Evolutionary conservation across 2,329 filamentous ascomycete genomes (phyloP).

Genomic region (Beauveria asiatica): DNA sequence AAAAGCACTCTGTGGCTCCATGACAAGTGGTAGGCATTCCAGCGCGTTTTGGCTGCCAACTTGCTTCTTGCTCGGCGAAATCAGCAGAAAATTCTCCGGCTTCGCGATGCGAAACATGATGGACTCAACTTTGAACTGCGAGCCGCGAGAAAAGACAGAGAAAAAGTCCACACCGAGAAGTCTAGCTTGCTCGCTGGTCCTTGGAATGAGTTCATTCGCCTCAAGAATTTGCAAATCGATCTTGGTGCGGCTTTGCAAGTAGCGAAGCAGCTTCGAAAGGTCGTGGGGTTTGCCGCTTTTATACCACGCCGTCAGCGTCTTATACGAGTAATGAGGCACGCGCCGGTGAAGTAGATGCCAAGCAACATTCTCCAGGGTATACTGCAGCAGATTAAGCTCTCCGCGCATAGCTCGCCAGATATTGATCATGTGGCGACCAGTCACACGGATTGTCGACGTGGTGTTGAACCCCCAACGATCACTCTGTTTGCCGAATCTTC

Average conservation of each 20-base stretch:
- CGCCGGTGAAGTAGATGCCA: constrained; percentile 84
- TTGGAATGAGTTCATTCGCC: constrained; percentile 75
- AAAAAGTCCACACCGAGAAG: constrained; percentile 94
- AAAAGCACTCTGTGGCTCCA: constrained; percentile 94
- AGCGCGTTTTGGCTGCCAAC: constrained; percentile 90
- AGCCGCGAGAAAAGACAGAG: constrained; percentile 88
- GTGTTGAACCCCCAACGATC: constrained; percentile 93
- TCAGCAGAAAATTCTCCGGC: constrained; percentile 84
- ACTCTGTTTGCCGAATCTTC: constrained; percentile 74
- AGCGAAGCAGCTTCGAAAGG: constrained; percentile 64
- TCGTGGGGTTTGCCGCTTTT: constrained; percentile 58
- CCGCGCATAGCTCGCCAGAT: constrained; percentile 93
- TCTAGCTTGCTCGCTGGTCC: constrained; percentile 90
- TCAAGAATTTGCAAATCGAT: constrained; percentile 88
- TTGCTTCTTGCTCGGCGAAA: constrained; percentile 85
- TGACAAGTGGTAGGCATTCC: constrained; percentile 88
- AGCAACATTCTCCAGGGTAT: constrained; percentile 91
- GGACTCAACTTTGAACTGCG: constrained; percentile 97
- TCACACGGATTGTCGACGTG: constrained; percentile 85
- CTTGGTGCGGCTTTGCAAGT: constrained; percentile 67
- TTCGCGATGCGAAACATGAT: constrained; percentile 99
- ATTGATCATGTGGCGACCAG: constrained; percentile 91
- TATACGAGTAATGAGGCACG: constrained; percentile 79
- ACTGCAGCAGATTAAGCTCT: constrained; percentile 87
- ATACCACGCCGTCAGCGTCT: constrained; percentile 77